A percentile compares a stretch with the other conserved stretches of the same genome.
Conservation (phyloP, 2,329 filamentous ascomycete species). For the Amesomyces nigricolor region DNA sequence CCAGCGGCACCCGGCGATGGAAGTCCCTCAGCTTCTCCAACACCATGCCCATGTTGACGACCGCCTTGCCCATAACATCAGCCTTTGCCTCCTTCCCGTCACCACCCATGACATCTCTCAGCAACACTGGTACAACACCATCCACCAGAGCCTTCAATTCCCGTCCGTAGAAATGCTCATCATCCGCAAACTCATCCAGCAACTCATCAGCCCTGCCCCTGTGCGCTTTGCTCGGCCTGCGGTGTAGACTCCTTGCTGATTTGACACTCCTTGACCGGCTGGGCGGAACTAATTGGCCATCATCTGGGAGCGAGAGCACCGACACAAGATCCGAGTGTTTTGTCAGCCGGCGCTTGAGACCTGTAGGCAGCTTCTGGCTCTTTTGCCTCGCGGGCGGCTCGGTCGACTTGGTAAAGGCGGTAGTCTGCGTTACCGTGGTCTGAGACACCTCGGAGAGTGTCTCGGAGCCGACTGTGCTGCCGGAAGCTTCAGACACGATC, state of each 20-base stretch:
- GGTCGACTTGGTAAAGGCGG: constrained; percentile 43
- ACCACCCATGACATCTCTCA: constrained; percentile 75
- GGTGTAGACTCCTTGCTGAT: constrained; percentile 73
- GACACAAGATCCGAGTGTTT: constrained; percentile 94
- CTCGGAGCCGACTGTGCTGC: constrained; percentile 44
- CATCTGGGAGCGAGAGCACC: constrained; percentile 69
- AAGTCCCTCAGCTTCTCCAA: constrained; percentile 76
- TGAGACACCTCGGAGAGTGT: constrained; percentile 45
- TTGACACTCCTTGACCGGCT: constrained; percentile 63
- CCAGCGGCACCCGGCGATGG: constrained; percentile 73
- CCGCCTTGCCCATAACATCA: constrained; percentile 69
- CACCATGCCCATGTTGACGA: constrained; percentile 88
- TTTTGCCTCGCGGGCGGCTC: constrained; percentile 39
- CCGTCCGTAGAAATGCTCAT: constrained; percentile 82
- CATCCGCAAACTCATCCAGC: constrained; percentile 71
- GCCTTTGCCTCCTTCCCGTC: constrained; percentile 48
- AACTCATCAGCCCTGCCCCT: constrained; percentile 69
- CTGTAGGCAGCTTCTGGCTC: constrained; percentile 39
- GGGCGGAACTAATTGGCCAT: constrained; percentile 41
- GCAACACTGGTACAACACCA: constrained; percentile 86
- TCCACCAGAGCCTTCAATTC: constrained; percentile 92
- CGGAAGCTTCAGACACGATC: constrained; percentile 49
- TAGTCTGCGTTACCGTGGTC: constrained; percentile 50
- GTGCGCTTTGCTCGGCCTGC: constrained; percentile 60
- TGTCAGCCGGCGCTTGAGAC: constrained; percentile 70